Percentiles rank a stretch among this genome's conserved stretches.
These are phyloP conservation scores for Ilyonectria destructans DNA, from an alignment of 2,329 filamentous ascomycete species.

Conservation along the genomic window DNA sequence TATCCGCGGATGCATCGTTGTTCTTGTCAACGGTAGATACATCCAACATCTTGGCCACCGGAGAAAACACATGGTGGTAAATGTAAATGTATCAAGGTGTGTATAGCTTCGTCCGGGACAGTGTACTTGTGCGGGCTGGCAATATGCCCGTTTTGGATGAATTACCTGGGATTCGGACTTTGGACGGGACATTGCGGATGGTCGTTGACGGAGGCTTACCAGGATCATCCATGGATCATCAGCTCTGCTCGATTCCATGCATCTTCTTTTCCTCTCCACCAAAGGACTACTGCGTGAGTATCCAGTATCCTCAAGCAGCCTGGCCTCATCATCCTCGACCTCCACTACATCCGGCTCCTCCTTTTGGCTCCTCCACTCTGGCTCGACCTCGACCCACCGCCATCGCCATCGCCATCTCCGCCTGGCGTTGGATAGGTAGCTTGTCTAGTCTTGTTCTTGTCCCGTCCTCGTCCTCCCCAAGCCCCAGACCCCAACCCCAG, in stretches of 20 bases:
- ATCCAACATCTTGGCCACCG: background rate
- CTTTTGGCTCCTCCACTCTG: slow-evolving; percentile 34
- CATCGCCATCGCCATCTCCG: slow-evolving; percentile 41
- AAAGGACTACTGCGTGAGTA: slow-evolving; percentile 16
- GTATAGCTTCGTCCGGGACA: slow-evolving; percentile 23
- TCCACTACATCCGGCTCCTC: slow-evolving; percentile 38
- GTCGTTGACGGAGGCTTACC: slow-evolving; percentile 22
- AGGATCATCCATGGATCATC: slow-evolving; percentile 39
- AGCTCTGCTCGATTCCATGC: slow-evolving; percentile 43
- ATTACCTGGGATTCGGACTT: slow-evolving; percentile 7
- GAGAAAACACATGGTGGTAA: background rate
- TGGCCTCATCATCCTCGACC: slow-evolving; percentile 39
- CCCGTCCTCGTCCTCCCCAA: slow-evolving; percentile 8
- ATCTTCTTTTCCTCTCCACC: slow-evolving; percentile 37
- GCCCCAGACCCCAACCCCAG: slow-evolving; percentile 20
- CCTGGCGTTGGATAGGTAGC: slow-evolving; percentile 31
- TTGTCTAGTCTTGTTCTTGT: slow-evolving; percentile 27
- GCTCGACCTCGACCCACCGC: slow-evolving; percentile 40
- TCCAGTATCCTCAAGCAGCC: slow-evolving; percentile 30
- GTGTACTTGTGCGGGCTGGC: slow-evolving; percentile 38
- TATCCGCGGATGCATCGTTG: slow-evolving; percentile 24
- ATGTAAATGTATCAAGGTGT: background rate
- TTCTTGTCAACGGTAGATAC: slow-evolving; percentile 6
- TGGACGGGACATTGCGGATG: slow-evolving; percentile 28
- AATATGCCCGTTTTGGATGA: slow-evolving; percentile 40